Base-by-base conservation (phyloP, 495 filamentous ascomycete species). In the Penicilliopsis zonata region DNA sequence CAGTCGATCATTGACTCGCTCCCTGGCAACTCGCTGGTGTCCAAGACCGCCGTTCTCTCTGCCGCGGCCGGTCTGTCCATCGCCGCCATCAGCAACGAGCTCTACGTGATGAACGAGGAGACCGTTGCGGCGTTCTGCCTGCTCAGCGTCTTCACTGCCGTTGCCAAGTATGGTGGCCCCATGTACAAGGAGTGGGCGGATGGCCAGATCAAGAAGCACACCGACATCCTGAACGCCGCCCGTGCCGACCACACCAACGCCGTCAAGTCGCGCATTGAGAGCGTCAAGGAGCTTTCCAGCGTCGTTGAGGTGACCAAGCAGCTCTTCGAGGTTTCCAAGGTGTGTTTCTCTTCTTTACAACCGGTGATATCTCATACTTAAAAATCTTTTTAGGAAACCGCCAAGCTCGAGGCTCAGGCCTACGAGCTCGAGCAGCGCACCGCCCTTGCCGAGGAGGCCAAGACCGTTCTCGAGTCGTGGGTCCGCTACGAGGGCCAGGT, bases 91-190 rank as follows among this genome's bases (percentile, higher is more conserved):
- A 88, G 81, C 78, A 99, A 94, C 65, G 92, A 99, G 70, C 80
- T 96, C 68, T 99, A 95, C 61, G 84, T 99, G 56, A 69, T 99
- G 59, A 99, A 96, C 66, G 88, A 96, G 69, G 92, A 99, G 69
- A 73, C 86, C 37, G 77, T 99, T 48, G 81, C 92, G 46, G 80
- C 82, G 34, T 69, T 99, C 65, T 84, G 76, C 55, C 65, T 95
- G 37, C 66, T 96, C 48, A 85, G 76, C 49, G 79, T 95, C 39
- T 95, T 92, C 76, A 80, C 63, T 47, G 85, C 76, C 32, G 70
- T 94, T 44, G 84, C 74, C 56, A 86, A 92, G 63, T 96, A 82
- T 57, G 86, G 78, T 49, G 90, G 88, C 29, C 90, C 90, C 28
- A 67, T 79, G 65, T 96, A 94, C 70, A 73, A 64, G 50, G 72